Evolutionary conservation across 306 rosid species (phyloP).

Genomic region (Pyrus pyrifolia): DNA sequence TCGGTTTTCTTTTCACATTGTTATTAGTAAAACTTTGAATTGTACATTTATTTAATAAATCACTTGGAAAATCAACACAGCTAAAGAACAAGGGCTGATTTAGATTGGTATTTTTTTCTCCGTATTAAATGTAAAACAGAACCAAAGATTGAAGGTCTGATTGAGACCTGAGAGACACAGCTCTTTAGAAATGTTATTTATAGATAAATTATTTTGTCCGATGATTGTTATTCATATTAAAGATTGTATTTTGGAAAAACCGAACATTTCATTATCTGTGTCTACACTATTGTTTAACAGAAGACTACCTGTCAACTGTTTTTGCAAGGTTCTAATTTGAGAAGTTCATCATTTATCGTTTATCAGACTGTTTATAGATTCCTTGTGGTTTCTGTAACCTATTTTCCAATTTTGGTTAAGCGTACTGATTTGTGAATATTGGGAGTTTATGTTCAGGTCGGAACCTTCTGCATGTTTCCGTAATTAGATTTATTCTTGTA

Average conservation of each 20-base stretch:
- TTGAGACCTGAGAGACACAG: background rate
- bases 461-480: background rate
- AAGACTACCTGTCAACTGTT: background rate
- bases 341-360: background rate
- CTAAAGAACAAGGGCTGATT: background rate
- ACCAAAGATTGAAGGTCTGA: background rate
- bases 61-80: background rate
- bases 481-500: background rate
- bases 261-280: background rate
- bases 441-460: background rate
- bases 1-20: background rate
- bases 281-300: background rate
- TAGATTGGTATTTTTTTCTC: background rate
- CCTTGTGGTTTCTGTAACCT: background rate
- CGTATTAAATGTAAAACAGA: background rate
- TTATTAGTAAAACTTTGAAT: background rate
- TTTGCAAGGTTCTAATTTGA: background rate
- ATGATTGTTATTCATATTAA: background rate
- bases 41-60: background rate
- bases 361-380: background rate
- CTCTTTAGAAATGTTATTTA: background rate
- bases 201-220: background rate
- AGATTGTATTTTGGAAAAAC: background rate
- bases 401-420: background rate
- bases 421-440: background rate